Base-by-base conservation (phyloP, 2,329 filamentous ascomycete genomes). In the Ophiocordyceps camponoti-rufipedis region DNA sequence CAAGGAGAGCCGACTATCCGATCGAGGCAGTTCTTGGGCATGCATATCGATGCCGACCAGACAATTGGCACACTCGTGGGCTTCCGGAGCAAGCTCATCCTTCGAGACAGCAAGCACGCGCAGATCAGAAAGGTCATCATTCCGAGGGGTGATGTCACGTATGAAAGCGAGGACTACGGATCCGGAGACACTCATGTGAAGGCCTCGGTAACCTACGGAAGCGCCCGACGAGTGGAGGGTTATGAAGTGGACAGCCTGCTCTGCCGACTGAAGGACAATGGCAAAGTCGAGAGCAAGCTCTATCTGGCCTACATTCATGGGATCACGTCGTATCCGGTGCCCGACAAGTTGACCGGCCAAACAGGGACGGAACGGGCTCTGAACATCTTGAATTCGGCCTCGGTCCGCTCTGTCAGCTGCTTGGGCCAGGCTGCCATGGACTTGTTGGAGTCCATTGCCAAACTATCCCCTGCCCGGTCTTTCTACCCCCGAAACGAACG, bases 331-430 rank as follows among this genome's bases (percentile, higher is more conserved):
- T 64, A 66, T 43, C 71, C 63, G 28, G 55, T 75, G 0, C 66
- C 68, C 0, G 74, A 79, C 50, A 57, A 56, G 0, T 58, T 78
- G 0, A 72, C 67, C 0, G 42, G 52, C 0, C 55, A 57, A 5
- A 79, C 72, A 0, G 75, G 76, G 0, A 75, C 71, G 0, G 74
- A 80, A 49, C 55, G 70, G 42, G 70, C 73, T 0, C 51, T 79
- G 0, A 49, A 53, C 0, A 71, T 74, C 1, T 53, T 80, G 1
- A 41, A 47, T 0, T 72, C 69, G 0, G 71, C 70, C 0, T 62
- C 70, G 0, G 55, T 75, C 0, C 53, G 57, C 16, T 79, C 74
- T 0, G 69, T 44, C n/a, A 35, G 46, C 9, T 41, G 7, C 2
- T 23, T 48, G 3, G 35, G 48, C 2, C 12, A n/a, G 19, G 43